Conservation (phyloP, 78 protist species). For the slime mould (Dictyostelium discoideum) region dicty_2.7 NC_007091.3:1187501-1188000, state of each 20-base stretch:
- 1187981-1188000: neutral
- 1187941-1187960: neutral
- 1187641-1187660: neutral
- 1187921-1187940: neutral
- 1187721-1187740: too few species aligned
- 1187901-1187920: neutral
- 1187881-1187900: neutral
- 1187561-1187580: conserved; percentile 6
- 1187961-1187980: neutral
- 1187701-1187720: neutral
- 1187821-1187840: neutral
- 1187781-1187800: neutral
- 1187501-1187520: neutral
- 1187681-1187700: neutral
- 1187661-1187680: neutral
- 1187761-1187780: too few species aligned
- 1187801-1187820: neutral
- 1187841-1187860: neutral
- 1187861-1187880: neutral
- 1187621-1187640: neutral
- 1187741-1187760: too few species aligned
- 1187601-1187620: neutral
- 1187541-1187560: neutral
- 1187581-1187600: neutral
- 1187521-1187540: neutral